Evolutionary conservation across 345 rosid species (phyloP).

Genomic region (Clausena lansium): DNA sequence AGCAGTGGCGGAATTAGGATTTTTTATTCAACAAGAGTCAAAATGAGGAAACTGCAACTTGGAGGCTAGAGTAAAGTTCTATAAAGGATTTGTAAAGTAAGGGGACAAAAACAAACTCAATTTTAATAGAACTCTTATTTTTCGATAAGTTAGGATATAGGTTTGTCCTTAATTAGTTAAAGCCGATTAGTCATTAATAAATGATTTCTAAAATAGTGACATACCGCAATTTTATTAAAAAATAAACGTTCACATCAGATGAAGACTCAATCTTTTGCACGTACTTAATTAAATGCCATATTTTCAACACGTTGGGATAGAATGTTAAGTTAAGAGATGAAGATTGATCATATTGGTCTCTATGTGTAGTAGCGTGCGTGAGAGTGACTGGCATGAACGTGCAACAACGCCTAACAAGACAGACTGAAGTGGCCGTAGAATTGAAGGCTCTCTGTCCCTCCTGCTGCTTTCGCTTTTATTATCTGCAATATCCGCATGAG

Average conservation of each 20-base stretch:
- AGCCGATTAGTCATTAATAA: rapidly evolving
- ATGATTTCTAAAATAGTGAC: too few relatives aligned
- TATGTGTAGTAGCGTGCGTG: not conserved
- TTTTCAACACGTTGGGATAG: not conserved
- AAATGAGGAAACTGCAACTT: too few relatives aligned
- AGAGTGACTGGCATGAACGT: not conserved
- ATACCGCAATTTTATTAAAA: too few relatives aligned
- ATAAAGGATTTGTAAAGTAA: too few relatives aligned
- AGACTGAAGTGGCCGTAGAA: not conserved
- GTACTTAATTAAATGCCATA: too few relatives aligned
- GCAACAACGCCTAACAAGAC: not conserved
- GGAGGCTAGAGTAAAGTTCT: not conserved
- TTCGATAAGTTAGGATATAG: too few relatives aligned
- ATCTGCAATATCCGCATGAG: not conserved
- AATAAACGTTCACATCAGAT: too few relatives aligned
- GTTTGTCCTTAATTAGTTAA: too few relatives aligned
- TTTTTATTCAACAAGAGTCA: too few relatives aligned
- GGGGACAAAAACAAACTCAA: not conserved
- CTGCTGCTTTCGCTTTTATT: not conserved
- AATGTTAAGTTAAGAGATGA: not conserved
- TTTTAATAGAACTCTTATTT: too few relatives aligned
- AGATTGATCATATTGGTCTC: not conserved
- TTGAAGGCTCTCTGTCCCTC: not conserved
- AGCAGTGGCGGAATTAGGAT: too few relatives aligned
- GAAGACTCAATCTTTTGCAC: not conserved